Conservation (phyloP, 75 land plant genomes). For the Chamaecyparis obtusa region DNA sequence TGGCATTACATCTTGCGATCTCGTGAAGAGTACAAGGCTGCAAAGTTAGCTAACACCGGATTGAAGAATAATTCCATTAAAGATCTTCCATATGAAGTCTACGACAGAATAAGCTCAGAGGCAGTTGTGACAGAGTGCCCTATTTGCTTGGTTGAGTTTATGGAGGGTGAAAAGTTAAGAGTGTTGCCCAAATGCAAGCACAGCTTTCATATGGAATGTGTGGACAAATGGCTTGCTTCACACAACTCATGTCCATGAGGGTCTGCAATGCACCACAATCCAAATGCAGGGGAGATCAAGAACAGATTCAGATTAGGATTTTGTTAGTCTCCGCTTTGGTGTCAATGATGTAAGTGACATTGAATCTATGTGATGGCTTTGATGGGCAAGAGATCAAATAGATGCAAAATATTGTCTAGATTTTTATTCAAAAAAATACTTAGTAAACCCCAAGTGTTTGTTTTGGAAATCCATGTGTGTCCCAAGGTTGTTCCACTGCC, state of each 20-base stretch:
- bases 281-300: too few relatives aligned
- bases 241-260: slow-evolving; percentile 40
- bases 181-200: slow-evolving; percentile 61
- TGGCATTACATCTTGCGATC: neutral
- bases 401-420: too few relatives aligned
- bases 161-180: too few relatives aligned
- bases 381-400: too few relatives aligned
- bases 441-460: too few relatives aligned
- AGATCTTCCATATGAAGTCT: slow-evolving; percentile 22
- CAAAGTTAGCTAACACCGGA: slow-evolving; percentile 17
- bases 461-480: too few relatives aligned
- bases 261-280: neutral
- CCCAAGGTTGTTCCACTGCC: too few relatives aligned
- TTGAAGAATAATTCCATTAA: slow-evolving; percentile 28
- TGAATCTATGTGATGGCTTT: too few relatives aligned
- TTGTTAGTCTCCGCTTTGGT: too few relatives aligned
- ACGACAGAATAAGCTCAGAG: neutral
- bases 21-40: neutral
- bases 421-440: too few relatives aligned
- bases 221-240: slow-evolving; percentile 52
- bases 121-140: slow-evolving; percentile 28
- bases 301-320: too few relatives aligned
- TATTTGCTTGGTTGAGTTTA: slow-evolving; percentile 46
- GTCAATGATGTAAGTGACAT: too few relatives aligned
- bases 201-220: slow-evolving; percentile 52